Percentiles rank a stretch among this genome's conserved stretches.
phyloP scores from a whole-genome alignment of 345 rosid species.

The Moricandia moricandioides region DNA sequence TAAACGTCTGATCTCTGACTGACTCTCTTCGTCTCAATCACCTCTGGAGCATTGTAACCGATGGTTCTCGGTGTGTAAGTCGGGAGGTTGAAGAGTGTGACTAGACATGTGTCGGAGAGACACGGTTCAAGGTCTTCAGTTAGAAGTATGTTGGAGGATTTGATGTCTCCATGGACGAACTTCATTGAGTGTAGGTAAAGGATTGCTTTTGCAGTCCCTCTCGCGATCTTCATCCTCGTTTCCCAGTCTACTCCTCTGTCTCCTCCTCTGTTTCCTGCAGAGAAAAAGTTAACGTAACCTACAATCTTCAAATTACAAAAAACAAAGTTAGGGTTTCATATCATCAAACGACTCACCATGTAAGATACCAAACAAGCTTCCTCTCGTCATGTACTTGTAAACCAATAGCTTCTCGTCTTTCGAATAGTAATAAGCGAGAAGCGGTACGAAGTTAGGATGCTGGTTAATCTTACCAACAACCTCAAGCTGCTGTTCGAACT shows the following conservation, averaged over 20 bases:
- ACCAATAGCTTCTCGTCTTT: constrained; percentile 75
- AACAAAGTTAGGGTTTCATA: not conserved
- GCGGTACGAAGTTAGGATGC: constrained; percentile 59
- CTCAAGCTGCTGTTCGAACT: constrained; percentile 79
- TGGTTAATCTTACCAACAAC: constrained; percentile 52
- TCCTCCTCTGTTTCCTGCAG: constrained; percentile 49
- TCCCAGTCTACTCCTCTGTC: constrained; percentile 62
- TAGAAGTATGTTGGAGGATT: constrained; percentile 69
- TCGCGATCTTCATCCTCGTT: constrained; percentile 59
- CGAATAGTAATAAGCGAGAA: constrained; percentile 67
- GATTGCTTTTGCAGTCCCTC: constrained; percentile 64
- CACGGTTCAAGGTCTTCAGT: constrained; percentile 56
- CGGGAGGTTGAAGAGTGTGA: constrained; percentile 55
- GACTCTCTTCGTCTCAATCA: constrained; percentile 54
- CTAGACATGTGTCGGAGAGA: constrained; percentile 61
- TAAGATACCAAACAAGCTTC: constrained; percentile 65
- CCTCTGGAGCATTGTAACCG: constrained; percentile 80
- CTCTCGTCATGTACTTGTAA: constrained; percentile 53
- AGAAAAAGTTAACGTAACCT: too few relatives aligned
- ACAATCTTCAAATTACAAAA: constrained; percentile 1
- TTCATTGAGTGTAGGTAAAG: constrained; percentile 57
- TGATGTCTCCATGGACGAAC: constrained; percentile 70
- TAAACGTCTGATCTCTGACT: constrained; percentile 73
- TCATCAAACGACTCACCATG: constrained; percentile 60
- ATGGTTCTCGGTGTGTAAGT: constrained; percentile 46